These are phyloP conservation scores for Henckelia pumila DNA, from an alignment of 257 asterid genomes.

Conservation along the genomic window DNA sequence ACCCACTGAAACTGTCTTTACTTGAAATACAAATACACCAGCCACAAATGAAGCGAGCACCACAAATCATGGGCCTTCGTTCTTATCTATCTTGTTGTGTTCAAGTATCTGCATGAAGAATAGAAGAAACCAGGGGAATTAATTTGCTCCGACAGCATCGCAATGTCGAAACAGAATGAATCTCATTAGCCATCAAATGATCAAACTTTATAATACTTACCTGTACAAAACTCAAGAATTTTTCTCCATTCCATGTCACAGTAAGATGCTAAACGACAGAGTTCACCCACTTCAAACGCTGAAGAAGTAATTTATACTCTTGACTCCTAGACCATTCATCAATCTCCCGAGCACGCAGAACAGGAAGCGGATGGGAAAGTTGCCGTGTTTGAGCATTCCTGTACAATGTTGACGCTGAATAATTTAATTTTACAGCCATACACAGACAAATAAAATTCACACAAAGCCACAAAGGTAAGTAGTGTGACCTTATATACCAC, in stretches of 20 bases:
- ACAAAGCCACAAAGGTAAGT: background rate
- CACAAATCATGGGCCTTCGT: conserved; percentile 14
- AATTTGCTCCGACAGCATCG: conserved; percentile 4
- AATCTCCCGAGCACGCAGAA: conserved; percentile 88
- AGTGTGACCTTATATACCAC: conserved; percentile 80
- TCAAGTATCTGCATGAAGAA: conserved; percentile 30
- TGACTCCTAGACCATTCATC: conserved; percentile 94
- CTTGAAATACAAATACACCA: conserved; percentile 6
- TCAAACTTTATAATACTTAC: conserved; percentile 20
- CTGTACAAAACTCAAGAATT: conserved; percentile 30
- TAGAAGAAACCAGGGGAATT: background rate
- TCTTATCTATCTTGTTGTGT: conserved; percentile 20
- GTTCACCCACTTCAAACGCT: conserved; percentile 44
- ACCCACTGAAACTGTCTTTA: conserved; percentile 8
- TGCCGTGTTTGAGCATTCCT: conserved; percentile 96
- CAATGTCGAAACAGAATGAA: background rate
- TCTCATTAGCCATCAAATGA: background rate
- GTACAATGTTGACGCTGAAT: conserved; percentile 19
- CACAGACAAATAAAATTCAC: conserved; percentile 17
- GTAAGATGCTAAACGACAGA: conserved; percentile 30
- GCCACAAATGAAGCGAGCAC: conserved; percentile 9
- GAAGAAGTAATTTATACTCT: conserved; percentile 66
- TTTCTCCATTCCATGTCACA: conserved; percentile 1
- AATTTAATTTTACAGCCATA: background rate
- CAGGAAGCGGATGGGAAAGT: conserved; percentile 95